A percentile compares a stretch with the other conserved stretches of the same genome.
Evolutionary conservation across 768 basidiomycete species (phyloP).

Genomic region (Boletus subcaerulescens): DNA sequence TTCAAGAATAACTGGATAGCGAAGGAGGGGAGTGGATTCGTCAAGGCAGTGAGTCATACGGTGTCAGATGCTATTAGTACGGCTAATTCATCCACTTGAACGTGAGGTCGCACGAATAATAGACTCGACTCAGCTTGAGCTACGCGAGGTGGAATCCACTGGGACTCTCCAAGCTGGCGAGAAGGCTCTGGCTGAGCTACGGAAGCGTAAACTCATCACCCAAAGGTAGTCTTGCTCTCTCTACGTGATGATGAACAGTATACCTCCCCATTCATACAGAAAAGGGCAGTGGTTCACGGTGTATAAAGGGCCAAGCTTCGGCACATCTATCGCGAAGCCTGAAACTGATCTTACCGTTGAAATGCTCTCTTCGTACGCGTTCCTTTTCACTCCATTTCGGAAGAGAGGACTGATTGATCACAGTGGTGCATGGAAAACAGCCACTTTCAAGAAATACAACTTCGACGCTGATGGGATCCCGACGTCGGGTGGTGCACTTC

Average conservation of each 20-base stretch:
- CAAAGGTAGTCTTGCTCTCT: slow-evolving; percentile 57
- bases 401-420: not conserved
- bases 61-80: not conserved
- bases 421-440: slow-evolving; percentile 92
- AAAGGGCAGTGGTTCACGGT: slow-evolving; percentile 96
- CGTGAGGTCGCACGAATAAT: slow-evolving; percentile 60
- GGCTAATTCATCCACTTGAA: slow-evolving; percentile 2
- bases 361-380: slow-evolving; percentile 82
- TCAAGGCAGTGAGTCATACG: slow-evolving; percentile 66
- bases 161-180: slow-evolving; percentile 76
- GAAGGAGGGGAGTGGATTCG: slow-evolving; percentile 85
- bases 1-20: slow-evolving; percentile 98
- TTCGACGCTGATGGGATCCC: slow-evolving; percentile 95
- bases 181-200: slow-evolving; percentile 78
- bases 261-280: slow-evolving; percentile 40
- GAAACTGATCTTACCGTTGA: slow-evolving; percentile 97
- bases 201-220: slow-evolving; percentile 85
- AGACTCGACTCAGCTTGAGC: slow-evolving; percentile 73
- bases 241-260: not conserved
- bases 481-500: slow-evolving; percentile 87
- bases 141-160: slow-evolving; percentile 68
- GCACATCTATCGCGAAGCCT: slow-evolving; percentile 85
- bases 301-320: slow-evolving; percentile 80
- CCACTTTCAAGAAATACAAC: slow-evolving; percentile 97
- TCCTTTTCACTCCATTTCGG: not conserved